A percentile compares a stretch with the other conserved stretches of the same genome.
Evolutionary conservation across 2,329 filamentous ascomycete species (phyloP).

Genomic region (Macroventuria anomochaeta): DNA sequence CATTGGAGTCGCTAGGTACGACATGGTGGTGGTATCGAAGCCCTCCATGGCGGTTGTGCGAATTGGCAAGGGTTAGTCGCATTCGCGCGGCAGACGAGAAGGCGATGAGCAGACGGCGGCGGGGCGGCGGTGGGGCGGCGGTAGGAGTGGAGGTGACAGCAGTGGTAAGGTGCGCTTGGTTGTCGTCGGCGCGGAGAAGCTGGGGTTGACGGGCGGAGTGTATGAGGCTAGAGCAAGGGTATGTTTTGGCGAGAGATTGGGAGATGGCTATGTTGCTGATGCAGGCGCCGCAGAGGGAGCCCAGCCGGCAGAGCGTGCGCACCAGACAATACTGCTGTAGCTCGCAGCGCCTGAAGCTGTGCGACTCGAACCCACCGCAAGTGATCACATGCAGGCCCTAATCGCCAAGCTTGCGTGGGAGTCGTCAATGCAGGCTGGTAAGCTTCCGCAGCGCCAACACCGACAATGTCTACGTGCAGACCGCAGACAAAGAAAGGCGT

Average conservation of each 20-base stretch:
- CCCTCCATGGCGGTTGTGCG: constrained; percentile 54
- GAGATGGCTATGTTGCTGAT: constrained; percentile 21
- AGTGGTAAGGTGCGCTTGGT: constrained; percentile 15
- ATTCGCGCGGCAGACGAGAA: constrained; percentile 35
- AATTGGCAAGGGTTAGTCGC: constrained; percentile 29
- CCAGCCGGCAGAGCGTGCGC: constrained; percentile 19
- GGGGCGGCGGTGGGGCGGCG: constrained; percentile 24
- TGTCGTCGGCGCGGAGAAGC: constrained; percentile 18
- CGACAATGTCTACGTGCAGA: constrained; percentile 7
- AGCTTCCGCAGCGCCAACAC: constrained; percentile 13
- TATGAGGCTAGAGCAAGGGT: constrained; percentile 10
- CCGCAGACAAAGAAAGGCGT: constrained; percentile 6
- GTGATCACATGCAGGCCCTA: constrained; percentile 43
- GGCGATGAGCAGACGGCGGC: constrained; percentile 9
- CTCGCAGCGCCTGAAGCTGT: constrained; percentile 37
- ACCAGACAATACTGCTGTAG: constrained; percentile 34
- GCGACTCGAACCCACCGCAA: constrained; percentile 35
- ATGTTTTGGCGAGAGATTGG: constrained; percentile 8
- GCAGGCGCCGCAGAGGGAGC: constrained; percentile 18
- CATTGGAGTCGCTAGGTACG: constrained; percentile 65
- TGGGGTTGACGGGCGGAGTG: constrained; percentile 13
- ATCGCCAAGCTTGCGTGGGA: constrained; percentile 28
- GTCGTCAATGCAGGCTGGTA: constrained; percentile 16
- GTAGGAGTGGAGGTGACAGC: constrained; percentile 16
- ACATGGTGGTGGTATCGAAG: constrained; percentile 68